phyloP scores from a whole-genome alignment of 2,329 filamentous ascomycete genomes.

The Ascochyta lentis region DNA sequence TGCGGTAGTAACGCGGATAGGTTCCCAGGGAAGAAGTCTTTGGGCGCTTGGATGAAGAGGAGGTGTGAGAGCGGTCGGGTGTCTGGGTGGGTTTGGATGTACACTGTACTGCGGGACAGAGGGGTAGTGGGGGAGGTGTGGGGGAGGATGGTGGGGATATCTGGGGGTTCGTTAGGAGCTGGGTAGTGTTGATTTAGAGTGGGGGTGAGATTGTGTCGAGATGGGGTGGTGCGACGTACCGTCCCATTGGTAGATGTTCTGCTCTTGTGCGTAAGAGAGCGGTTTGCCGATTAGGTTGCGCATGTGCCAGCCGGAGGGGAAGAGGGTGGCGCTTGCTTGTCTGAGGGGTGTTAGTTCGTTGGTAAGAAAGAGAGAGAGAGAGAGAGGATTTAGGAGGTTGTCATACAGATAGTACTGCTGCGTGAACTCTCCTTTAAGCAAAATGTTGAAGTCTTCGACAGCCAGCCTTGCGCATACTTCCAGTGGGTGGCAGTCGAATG shows the following conservation, averaged over 20 bases:
- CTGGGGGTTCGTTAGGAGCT: conserved; percentile 17
- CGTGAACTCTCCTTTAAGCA: conserved; percentile 54
- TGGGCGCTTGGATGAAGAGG: conserved; percentile 55
- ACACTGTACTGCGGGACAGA: conserved; percentile 57
- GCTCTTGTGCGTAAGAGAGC: conserved; percentile 54
- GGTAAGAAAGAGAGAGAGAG: too few relatives aligned
- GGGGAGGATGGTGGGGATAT: conserved; percentile 20
- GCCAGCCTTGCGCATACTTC: conserved; percentile 58
- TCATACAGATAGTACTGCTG: conserved; percentile 56
- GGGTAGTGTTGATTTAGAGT: not conserved
- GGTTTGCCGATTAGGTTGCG: conserved; percentile 57
- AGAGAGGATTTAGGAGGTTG: not conserved
- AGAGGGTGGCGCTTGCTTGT: conserved; percentile 59
- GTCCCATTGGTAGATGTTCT: conserved; percentile 58
- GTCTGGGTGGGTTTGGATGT: conserved; percentile 56
- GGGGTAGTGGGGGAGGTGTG: conserved; percentile 51
- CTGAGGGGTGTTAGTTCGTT: conserved; percentile 30
- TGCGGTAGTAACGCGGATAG: conserved; percentile 36
- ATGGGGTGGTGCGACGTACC: conserved; percentile 53
- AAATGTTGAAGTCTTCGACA: conserved; percentile 61
- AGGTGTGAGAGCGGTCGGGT: conserved; percentile 49
- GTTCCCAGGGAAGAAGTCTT: conserved; percentile 39
- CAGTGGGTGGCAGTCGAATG: conserved; percentile 52
- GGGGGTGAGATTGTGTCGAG: conserved; percentile 21
- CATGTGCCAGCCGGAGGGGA: conserved; percentile 61